Conservation (phyloP, 495 filamentous ascomycete genomes). For the Annulohypoxylon moriforme region DNA sequence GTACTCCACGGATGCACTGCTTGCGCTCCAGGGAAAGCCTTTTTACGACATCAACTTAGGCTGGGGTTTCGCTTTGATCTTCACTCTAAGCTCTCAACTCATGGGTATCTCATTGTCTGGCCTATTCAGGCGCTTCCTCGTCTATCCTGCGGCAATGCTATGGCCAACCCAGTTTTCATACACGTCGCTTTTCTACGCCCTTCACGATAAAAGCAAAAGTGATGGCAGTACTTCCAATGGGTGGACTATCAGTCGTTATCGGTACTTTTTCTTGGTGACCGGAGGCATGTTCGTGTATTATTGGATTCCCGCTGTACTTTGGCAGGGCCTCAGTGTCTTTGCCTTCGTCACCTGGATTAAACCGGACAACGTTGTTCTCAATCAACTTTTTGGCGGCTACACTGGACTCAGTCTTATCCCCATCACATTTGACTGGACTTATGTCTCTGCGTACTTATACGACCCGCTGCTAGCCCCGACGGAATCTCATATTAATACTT, state of each 20-base stretch:
- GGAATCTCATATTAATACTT: constrained; percentile 66
- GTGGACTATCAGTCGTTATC: constrained; percentile 69
- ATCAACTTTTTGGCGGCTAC: constrained; percentile 71
- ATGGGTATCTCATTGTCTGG: constrained; percentile 73
- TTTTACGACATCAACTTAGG: constrained; percentile 69
- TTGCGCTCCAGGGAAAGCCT: constrained; percentile 60
- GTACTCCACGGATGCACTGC: constrained; percentile 68
- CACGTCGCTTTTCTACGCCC: constrained; percentile 67
- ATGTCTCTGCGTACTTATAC: constrained; percentile 68
- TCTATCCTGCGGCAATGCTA: constrained; percentile 71
- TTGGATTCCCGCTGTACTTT: constrained; percentile 66
- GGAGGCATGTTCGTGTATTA: constrained; percentile 69
- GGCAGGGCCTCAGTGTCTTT: constrained; percentile 61
- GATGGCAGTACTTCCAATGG: constrained; percentile 64
- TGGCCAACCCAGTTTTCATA: constrained; percentile 71
- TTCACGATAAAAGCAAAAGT: constrained; percentile 68
- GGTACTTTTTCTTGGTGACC: constrained; percentile 69
- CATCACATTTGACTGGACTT: constrained; percentile 74
- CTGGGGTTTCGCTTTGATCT: constrained; percentile 70
- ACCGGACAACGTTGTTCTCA: constrained; percentile 67
- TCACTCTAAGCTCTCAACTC: constrained; percentile 72
- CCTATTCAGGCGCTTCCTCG: constrained; percentile 68
- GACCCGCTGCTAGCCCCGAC: constrained; percentile 69
- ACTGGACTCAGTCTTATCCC: constrained; percentile 70
- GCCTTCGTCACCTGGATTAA: constrained; percentile 66